Base-by-base conservation (phyloP, 129 eudicot genomes). In the Erigeron canadensis region DNA sequence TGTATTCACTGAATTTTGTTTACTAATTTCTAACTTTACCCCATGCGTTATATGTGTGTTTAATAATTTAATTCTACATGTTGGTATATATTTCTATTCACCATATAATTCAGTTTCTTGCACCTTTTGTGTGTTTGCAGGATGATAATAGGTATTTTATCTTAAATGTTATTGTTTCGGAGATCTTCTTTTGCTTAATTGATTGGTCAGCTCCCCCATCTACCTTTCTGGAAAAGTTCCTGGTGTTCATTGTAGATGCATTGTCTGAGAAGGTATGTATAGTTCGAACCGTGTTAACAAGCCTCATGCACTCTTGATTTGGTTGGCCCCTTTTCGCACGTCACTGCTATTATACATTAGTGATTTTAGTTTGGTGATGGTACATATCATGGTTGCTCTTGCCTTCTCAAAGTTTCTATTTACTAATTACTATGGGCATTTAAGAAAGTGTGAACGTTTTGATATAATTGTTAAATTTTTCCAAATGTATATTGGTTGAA, bases 161-260 rank as follows among this genome's bases (percentile, higher is more conserved):
- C 46, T 79, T 94, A 41, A 89, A 94, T 84, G 81, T 77, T 70
- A 62, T 79, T 28, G 77, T 87, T 45, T 68, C 96, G 10, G 81
- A 81, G 85, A 77, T 90, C 44, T 94, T 79, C 70, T 82, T 94
- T 77, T 83, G 76, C 78, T 66, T 79, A 65, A 77, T 78, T 58
- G 77, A 86, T 74, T 76, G 84, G 89, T 72, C 74, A 76, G 62
- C 78, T 45, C 82, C 81, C 23, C 81, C 86, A 45, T 61, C 84
- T 44, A 80, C 64, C 69, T 79, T 86, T 79, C 47, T 87, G 82
- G 96, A 86, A 39, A 87, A 78, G 45, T 87, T 94, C 75, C 76
- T 94, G 77, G 86, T 63, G 45, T 94, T 94, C 73, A 55, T 94
- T 54, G 91, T 84, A 69, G 76, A 75, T 65, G 79, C 92, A 2